Evolutionary conservation across 1,284 basidiomycete species (phyloP).

Genomic region (Cutaneotrichosporon daszewskae): DNA sequence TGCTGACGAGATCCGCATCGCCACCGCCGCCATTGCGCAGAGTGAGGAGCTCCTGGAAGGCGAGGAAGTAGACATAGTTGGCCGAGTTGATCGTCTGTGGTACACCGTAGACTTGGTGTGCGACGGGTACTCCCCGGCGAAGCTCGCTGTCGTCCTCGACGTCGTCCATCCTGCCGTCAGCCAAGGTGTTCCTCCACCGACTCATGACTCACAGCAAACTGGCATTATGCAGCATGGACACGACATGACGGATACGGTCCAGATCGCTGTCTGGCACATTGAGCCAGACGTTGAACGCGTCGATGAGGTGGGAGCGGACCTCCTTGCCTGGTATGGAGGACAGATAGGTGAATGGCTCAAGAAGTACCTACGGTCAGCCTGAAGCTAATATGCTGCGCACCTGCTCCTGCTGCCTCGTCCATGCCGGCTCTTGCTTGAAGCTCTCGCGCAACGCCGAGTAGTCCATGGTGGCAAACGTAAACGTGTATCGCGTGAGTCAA

Average conservation of each 20-base stretch:
- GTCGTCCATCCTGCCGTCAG: conserved; percentile 72
- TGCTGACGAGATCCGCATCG: conserved; percentile 34
- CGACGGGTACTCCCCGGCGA: conserved; percentile 76
- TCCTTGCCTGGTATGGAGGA: conserved; percentile 87
- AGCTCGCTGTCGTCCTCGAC: conserved; percentile 94
- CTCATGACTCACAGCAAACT: conserved; percentile 68
- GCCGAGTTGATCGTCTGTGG: conserved; percentile 97
- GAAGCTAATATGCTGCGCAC: no score
- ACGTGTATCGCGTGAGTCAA: no score
- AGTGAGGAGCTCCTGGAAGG: conserved; percentile 67
- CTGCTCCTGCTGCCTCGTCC: conserved; percentile 45
- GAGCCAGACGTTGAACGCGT: conserved; percentile 92
- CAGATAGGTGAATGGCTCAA: conserved; percentile 88
- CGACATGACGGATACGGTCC: conserved; percentile 66
- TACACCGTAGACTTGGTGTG: conserved; percentile 91
- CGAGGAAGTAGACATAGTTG: conserved; percentile 93
- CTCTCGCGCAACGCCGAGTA: conserved; percentile 27
- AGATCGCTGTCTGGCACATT: conserved; percentile 70
- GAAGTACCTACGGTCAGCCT: conserved; percentile 46
- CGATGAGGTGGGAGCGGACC: conserved; percentile 79
- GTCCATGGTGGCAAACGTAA: conserved; percentile 26
- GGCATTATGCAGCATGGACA: conserved; percentile 91
- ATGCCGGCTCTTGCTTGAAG: conserved; percentile 28
- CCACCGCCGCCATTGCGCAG: conserved; percentile 50
- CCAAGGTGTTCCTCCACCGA: not conserved